phyloP scores from a whole-genome alignment of 2,329 filamentous ascomycete genomes.

The Pestalotiopsis sp. region DNA sequence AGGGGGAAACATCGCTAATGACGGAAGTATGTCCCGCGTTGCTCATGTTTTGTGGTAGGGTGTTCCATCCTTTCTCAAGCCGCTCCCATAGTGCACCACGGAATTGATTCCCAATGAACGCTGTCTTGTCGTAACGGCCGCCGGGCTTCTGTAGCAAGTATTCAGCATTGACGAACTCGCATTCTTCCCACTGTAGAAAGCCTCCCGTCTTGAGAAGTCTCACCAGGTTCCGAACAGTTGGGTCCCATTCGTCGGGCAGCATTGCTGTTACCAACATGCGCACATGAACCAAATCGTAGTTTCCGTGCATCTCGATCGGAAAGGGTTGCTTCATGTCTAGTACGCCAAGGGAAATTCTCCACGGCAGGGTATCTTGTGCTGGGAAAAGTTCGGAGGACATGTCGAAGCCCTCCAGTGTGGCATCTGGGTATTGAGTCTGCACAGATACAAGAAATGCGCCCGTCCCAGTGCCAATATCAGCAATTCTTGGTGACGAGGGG shows the following conservation, averaged over 20 bases:
- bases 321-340: slow-evolving; percentile 18
- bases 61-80: no score
- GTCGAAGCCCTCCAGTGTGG: slow-evolving; percentile 17
- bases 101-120: no score
- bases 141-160: slow-evolving; percentile 3
- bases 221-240: slow-evolving; percentile 16
- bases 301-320: slow-evolving; percentile 16
- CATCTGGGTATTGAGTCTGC: slow-evolving; percentile 14
- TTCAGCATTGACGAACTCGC: slow-evolving; percentile 16
- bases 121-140: no score
- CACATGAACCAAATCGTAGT: slow-evolving; percentile 19
- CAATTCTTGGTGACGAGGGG: slow-evolving; percentile 11
- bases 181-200: slow-evolving; percentile 18
- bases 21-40: background rate
- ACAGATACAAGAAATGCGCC: slow-evolving; percentile 13
- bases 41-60: no score
- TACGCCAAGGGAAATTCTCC: slow-evolving; percentile 6
- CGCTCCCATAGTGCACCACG: no score
- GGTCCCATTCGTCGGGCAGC: slow-evolving; percentile 17
- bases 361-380: slow-evolving; percentile 1
- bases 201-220: no score
- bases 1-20: background rate
- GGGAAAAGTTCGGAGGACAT: slow-evolving; percentile 4
- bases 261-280: slow-evolving; percentile 20
- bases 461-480: slow-evolving; percentile 16